Conservation (phyloP, 805 yeast species). For the Ogataea zsoltii region DNA sequence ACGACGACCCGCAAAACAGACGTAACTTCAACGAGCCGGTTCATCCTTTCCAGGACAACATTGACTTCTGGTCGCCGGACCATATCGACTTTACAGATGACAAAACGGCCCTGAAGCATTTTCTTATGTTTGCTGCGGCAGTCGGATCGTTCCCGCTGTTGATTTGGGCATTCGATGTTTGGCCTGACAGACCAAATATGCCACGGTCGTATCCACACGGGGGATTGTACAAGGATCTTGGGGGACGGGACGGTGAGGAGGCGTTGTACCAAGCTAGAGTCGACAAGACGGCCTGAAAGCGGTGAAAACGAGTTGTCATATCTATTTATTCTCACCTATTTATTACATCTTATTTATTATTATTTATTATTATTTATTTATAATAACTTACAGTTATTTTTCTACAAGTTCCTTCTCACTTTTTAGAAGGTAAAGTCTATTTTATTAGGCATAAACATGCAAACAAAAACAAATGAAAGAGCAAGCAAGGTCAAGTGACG, state of each 20-base stretch:
- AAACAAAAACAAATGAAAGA: constrained; percentile 7
- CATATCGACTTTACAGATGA: constrained; percentile 61
- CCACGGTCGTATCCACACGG: constrained; percentile 74
- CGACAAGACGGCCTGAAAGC: constrained; percentile 32
- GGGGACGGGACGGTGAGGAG: constrained; percentile 55
- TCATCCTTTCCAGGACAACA: constrained; percentile 68
- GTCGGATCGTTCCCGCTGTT: constrained; percentile 42
- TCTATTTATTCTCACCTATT: constrained; percentile 12
- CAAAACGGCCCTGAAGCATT: constrained; percentile 58
- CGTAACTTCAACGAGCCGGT: constrained; percentile 75
- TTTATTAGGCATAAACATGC: constrained; percentile 6
- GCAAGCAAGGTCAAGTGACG: constrained; percentile 1
- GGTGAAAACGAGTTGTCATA: constrained; percentile 2
- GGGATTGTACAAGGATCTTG: constrained; percentile 74
- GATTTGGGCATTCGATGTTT: constrained; percentile 52
- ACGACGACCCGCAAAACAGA: constrained; percentile 80
- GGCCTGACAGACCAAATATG: constrained; percentile 70
- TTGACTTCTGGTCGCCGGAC: constrained; percentile 88
- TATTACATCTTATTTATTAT: not conserved
- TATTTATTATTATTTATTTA: too few relatives aligned
- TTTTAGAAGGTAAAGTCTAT: not conserved
- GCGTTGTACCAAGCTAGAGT: constrained; percentile 44
- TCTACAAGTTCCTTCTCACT: not conserved
- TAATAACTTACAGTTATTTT: too few relatives aligned
- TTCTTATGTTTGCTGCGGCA: constrained; percentile 56